Base-by-base conservation (phyloP, 2,329 filamentous ascomycete genomes). In the Neonectria coccinea region DNA sequence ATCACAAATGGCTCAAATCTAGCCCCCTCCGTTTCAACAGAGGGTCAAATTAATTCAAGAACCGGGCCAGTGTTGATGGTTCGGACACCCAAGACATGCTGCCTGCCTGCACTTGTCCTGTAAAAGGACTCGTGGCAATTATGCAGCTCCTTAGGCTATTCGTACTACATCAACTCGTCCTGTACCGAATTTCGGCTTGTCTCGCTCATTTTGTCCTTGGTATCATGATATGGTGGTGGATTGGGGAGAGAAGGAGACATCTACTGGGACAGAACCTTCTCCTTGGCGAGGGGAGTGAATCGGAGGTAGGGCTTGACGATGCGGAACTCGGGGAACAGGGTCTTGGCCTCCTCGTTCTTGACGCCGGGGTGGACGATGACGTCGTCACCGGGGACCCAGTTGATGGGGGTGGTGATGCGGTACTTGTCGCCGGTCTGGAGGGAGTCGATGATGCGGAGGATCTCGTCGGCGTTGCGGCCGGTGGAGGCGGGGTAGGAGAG, bases 401-500 rank as follows among this genome's bases (percentile, higher is more conserved):
- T 92, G 81, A 97, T 94, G 54, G 94, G 94, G 61, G 92, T 96
- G 70, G 91, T 94, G 77, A 97, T 83, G 74, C 91, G 91, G 87
- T 95, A 89, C 88, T 93, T 94, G 83, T 97, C 94, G 64, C 91
- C 93, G 47, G 89, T 89, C 86, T 93, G 91, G 69, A 94, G 87
- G 62, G 91, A 92, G 84, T 94, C 91, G 79, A 94, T 82, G 71
- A 93, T 89, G 76, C 91, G 89, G 73, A 94, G 88, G 56, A 94
- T 89, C 85, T 94, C 92, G 72, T 88, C 86, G 67, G 90, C 89
- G 86, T 94, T 94, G 77, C 92, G 89, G 81, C 94, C 94, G 50
- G 93, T 97, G 64, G 91, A 94, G 66, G 94, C 94, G 47, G 94
- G 94, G 86, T 97, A 97, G 77, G 92, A 90, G 84, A 97, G 91